phyloP scores from a whole-genome alignment of 1,139 yeast species.

The Geotrichum candidum region DNA sequence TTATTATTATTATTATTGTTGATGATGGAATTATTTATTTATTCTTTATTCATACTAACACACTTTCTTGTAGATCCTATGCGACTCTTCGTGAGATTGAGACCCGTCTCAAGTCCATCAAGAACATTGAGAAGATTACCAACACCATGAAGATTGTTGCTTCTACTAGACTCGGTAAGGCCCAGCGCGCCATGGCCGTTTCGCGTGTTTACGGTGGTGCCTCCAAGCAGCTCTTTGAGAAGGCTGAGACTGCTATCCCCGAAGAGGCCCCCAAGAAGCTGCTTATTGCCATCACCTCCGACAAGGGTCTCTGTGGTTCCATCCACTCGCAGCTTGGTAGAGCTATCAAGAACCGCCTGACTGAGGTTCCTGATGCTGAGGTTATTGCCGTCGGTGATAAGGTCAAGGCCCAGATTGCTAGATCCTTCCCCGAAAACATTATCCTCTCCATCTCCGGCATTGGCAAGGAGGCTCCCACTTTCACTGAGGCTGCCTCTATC shows the following conservation, averaged over 20 bases:
- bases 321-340: constrained; percentile 93
- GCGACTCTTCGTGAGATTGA: constrained; percentile 99
- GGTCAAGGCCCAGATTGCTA: constrained; percentile 76
- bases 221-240: constrained; percentile 70
- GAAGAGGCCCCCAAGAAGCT: constrained; percentile 49
- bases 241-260: constrained; percentile 66
- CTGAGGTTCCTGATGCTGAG: constrained; percentile 64
- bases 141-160: constrained; percentile 99
- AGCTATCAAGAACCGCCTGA: constrained; percentile 67
- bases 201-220: constrained; percentile 82
- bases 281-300: constrained; percentile 84
- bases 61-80: constrained; percentile 56
- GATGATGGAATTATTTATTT: neutral
- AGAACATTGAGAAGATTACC: constrained; percentile 98
- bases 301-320: constrained; percentile 98
- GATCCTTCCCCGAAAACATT: constrained; percentile 64
- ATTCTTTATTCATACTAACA: neutral
- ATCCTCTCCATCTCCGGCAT: constrained; percentile 79
- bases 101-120: constrained; percentile 94
- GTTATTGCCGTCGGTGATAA: constrained; percentile 91
- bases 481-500: constrained; percentile 80
- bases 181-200: constrained; percentile 89
- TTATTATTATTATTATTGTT: too few relatives aligned
- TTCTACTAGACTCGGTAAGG: constrained; percentile 91
- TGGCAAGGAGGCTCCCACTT: constrained; percentile 96